Conservation (phyloP, 2,329 filamentous ascomycete genomes). For the Fusarium buxicola region DNA sequence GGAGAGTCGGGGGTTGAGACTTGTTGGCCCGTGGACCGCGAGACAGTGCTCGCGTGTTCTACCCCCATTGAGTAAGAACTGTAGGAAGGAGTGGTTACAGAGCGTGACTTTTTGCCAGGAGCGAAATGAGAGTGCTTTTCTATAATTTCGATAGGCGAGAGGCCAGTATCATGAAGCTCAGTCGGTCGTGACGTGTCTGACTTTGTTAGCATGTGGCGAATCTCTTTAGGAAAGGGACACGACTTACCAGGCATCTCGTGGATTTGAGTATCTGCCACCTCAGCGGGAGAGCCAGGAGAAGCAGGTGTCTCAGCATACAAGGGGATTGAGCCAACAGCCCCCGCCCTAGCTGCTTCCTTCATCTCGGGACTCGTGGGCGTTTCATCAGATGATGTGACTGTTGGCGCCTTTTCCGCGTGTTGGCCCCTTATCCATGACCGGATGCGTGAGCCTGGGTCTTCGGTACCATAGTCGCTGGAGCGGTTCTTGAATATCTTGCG, state of each 20-base stretch:
- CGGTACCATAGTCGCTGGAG: constrained; percentile 55
- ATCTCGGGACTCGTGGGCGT: constrained; percentile 54
- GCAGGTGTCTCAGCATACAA: constrained; percentile 31
- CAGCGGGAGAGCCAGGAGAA: constrained; percentile 39
- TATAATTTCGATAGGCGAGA: constrained; percentile 55
- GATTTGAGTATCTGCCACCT: constrained; percentile 59
- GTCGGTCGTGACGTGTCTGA: constrained; percentile 57
- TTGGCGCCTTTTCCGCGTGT: constrained; percentile 56
- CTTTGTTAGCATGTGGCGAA: constrained; percentile 4
- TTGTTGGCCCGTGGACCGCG: constrained; percentile 42
- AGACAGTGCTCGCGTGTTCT: constrained; percentile 46
- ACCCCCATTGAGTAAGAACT: constrained; percentile 40
- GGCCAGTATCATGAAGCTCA: constrained; percentile 60
- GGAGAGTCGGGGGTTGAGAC: constrained; percentile 19
- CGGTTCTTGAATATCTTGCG: constrained; percentile 56
- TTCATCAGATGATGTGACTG: constrained; percentile 59
- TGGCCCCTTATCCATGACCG: constrained; percentile 65
- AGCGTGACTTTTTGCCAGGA: constrained; percentile 20
- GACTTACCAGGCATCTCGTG: constrained; percentile 61
- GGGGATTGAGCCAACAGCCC: constrained; percentile 17
- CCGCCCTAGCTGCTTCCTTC: constrained; percentile 49
- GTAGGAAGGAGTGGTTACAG: constrained; percentile 40
- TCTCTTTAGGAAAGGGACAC: accelerated
- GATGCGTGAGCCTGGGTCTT: constrained; percentile 62
- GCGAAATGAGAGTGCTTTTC: constrained; percentile 48